Percentiles rank a stretch among this genome's conserved stretches.
Conservation (phyloP, 2,329 filamentous ascomycete species). For the Mollisiaceae sp. region DNA sequence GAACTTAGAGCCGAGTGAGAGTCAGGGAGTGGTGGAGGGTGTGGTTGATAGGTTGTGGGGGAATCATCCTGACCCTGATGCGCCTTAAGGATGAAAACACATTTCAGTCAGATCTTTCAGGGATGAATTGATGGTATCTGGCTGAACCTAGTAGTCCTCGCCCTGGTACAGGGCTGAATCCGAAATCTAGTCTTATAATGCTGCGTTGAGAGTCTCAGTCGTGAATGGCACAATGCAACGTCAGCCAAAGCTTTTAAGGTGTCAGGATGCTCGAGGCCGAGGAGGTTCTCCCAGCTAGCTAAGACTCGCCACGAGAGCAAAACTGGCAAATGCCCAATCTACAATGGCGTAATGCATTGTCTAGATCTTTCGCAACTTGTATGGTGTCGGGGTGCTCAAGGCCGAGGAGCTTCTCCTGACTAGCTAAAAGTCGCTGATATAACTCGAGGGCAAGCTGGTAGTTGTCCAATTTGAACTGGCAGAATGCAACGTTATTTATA, state of each 20-base stretch:
- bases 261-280: background rate
- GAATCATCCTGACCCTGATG: conserved; percentile 43
- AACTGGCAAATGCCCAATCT: no score
- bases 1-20: conserved; percentile 49
- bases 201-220: background rate
- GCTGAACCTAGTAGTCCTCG: background rate
- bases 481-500: background rate
- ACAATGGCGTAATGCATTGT: no score
- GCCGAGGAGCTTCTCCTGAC: no score
- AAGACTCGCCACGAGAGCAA: background rate
- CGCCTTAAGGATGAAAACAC: background rate
- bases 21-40: conserved; percentile 29
- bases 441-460: no score
- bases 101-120: background rate
- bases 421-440: no score
- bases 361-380: no score
- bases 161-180: background rate
- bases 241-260: background rate
- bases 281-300: background rate
- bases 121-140: background rate
- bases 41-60: conserved; percentile 40
- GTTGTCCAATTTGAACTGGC: no score
- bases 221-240: background rate
- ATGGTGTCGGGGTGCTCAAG: no score
- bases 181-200: no score